Conservation (phyloP, 1,139 yeast genomes). For the Torulaspora globosa region DNA sequence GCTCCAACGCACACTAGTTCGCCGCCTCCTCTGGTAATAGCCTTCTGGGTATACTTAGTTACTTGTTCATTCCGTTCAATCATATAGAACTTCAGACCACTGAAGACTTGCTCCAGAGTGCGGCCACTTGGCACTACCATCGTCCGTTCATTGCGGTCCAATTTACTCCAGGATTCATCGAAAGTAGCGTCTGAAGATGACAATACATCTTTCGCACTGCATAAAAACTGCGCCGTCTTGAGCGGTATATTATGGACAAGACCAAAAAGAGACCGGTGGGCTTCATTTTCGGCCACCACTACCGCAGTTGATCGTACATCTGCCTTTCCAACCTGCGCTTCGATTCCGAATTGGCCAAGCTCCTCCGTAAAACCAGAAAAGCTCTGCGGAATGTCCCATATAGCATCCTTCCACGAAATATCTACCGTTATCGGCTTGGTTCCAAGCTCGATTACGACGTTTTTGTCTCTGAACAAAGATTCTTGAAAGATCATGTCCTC, state of each 20-base stretch:
- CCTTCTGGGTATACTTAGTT: neutral
- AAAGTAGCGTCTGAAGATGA: constrained; percentile 12
- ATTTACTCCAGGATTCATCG: constrained; percentile 13
- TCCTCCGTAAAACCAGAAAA: neutral
- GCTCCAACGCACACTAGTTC: neutral
- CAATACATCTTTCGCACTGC: constrained; percentile 2
- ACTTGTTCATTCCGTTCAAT: neutral
- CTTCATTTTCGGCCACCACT: constrained; percentile 11
- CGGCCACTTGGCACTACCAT: neutral
- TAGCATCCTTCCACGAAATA: constrained; percentile 14
- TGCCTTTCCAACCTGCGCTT: constrained; percentile 1
- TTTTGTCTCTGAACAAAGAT: neutral
- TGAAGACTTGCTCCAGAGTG: neutral
- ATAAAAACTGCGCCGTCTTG: constrained; percentile 13
- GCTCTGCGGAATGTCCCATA: constrained; percentile 17
- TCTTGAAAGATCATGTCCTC: constrained; percentile 17
- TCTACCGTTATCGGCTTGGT: constrained; percentile 25
- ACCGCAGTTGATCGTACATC: constrained; percentile 14
- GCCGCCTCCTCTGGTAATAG: constrained; percentile 11
- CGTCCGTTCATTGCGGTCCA: neutral
- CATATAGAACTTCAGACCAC: constrained; percentile 6
- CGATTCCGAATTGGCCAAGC: constrained; percentile 9
- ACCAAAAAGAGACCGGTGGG: constrained; percentile 15
- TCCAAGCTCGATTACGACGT: constrained; percentile 23
- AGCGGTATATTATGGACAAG: constrained; percentile 16